Evolutionary conservation across 495 filamentous ascomycete species (phyloP), one percentile per base, ranked within the genome.

Genomic region (Hypoxylon intermedium): DNA sequence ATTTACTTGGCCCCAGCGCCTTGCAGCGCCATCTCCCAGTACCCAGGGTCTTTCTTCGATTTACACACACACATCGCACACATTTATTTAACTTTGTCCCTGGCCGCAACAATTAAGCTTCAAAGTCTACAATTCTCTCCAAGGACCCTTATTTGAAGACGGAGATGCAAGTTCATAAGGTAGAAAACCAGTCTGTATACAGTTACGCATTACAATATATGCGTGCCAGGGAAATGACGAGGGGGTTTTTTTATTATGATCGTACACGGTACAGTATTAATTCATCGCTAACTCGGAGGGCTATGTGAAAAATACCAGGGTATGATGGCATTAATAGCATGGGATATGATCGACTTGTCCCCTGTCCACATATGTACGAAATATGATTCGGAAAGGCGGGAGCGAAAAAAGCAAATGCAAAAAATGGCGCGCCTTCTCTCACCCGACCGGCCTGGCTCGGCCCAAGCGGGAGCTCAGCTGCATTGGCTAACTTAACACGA

Each of bases 401-500:
- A 28, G 24, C 21, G 19, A 33, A 46, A 56, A 56, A 42, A 36
- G 26, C 43, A 58, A 40, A 49, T 53, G 37, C 37, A 53, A 58
- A 63, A 64, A 64, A 64, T 59, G 50, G 60, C 54, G 60, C 60
- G 54, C 31, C 42, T 40, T 44, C 53, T 9, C 11, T 4, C 11
- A 26, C 19, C 6, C n/a, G 21, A 6, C 19, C 3, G 9, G 12
- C 21, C 13, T 58, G 38, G 44, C 24, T 50, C 23, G 47, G 47
- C 12, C 38, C 26, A 50, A 49, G 24, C 3, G 3, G 24, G 4
- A 26, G 7, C 24, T 4, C 15, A n/a, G 15, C 36, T 26, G 36
- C 54, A 37, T 45, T 30, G 38, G 12, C 45, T 54, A 60, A 31
- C 40, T 60, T 51, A 65, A 65, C 61, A 65, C 61, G 61, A 59